phyloP scores from a whole-genome alignment of 768 basidiomycete genomes.

The Agrocybe chaxingu region DNA sequence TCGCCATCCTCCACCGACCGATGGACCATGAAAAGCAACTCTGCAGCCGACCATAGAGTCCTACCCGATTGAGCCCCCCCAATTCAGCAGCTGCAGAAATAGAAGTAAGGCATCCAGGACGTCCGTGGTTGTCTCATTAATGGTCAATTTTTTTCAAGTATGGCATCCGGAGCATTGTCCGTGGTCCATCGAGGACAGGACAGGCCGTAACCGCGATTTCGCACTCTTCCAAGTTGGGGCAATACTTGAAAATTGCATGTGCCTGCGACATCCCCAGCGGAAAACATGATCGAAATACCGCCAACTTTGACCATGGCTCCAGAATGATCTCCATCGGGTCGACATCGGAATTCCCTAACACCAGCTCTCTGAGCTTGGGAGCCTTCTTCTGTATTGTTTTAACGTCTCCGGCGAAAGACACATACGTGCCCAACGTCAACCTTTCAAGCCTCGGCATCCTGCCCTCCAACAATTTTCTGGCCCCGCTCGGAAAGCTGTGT shows the following conservation, averaged over 20 bases:
- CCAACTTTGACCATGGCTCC: slow-evolving; percentile 3
- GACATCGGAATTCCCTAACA: slow-evolving; percentile 3
- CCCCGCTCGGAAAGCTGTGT: slow-evolving; percentile 6
- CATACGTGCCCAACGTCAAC: slow-evolving; percentile 1
- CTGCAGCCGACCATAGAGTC: background rate
- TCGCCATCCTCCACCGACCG: background rate
- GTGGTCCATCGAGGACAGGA: background rate
- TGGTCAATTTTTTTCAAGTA: background rate
- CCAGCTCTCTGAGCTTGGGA: background rate
- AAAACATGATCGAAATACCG: slow-evolving; percentile 3
- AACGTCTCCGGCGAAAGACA: background rate
- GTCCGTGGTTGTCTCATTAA: slow-evolving; percentile 5
- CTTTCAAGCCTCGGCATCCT: slow-evolving; percentile 1
- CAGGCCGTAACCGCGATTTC: slow-evolving; percentile 3
- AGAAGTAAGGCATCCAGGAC: slow-evolving; percentile 3
- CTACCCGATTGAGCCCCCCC: background rate
- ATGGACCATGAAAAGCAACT: background rate
- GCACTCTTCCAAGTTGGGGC: slow-evolving; percentile 7
- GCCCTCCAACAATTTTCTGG: slow-evolving; percentile 1
- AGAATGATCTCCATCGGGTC: slow-evolving; percentile 1
- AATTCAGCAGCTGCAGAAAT: slow-evolving; percentile 1
- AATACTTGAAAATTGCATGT: slow-evolving; percentile 1
- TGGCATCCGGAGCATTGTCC: background rate
- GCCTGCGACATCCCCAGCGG: slow-evolving; percentile 5
- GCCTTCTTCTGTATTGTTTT: slow-evolving; percentile 5